Conservation (phyloP, 2,329 filamentous ascomycete genomes). For the Fusarium sublunatum region DNA sequence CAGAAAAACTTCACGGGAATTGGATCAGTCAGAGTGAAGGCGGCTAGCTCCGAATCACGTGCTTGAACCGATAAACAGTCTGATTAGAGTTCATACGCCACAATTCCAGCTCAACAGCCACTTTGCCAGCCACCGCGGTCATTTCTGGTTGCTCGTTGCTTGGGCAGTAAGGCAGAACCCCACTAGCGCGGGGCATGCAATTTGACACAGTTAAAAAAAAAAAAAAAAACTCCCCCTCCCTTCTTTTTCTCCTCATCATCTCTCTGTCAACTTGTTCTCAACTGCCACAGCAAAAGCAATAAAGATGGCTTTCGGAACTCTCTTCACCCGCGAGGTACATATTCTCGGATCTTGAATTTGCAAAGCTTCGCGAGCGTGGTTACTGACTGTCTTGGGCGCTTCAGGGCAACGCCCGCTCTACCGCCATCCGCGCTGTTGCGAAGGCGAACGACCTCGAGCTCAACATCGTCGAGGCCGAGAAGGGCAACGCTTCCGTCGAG, state of each 20-base stretch:
- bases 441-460: slow-evolving; percentile 97
- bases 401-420: slow-evolving; percentile 90
- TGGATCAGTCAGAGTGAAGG: slow-evolving; percentile 18
- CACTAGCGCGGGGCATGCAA: slow-evolving; percentile 51
- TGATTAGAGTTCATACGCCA: slow-evolving; percentile 22
- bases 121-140: slow-evolving; percentile 29
- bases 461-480: slow-evolving; percentile 80
- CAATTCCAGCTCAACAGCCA: slow-evolving; percentile 15
- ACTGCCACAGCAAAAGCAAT: slow-evolving; percentile 49
- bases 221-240: slow-evolving; percentile 51
- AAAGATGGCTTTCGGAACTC: slow-evolving; percentile 97
- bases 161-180: slow-evolving; percentile 43
- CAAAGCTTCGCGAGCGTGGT: slow-evolving; percentile 45
- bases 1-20: slow-evolving; percentile 46
- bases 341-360: slow-evolving; percentile 35
- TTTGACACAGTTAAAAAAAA: slow-evolving; percentile 46
- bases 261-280: slow-evolving; percentile 46
- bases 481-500: slow-evolving; percentile 74
- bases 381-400: slow-evolving; percentile 46
- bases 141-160: slow-evolving; percentile 31
- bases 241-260: slow-evolving; percentile 43
- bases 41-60: slow-evolving; percentile 44
- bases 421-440: slow-evolving; percentile 88
- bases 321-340: slow-evolving; percentile 85
- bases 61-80: slow-evolving; percentile 7